phyloP scores from a whole-genome alignment of 306 rosid genomes.

The Citrullus mucosospermus region DNA sequence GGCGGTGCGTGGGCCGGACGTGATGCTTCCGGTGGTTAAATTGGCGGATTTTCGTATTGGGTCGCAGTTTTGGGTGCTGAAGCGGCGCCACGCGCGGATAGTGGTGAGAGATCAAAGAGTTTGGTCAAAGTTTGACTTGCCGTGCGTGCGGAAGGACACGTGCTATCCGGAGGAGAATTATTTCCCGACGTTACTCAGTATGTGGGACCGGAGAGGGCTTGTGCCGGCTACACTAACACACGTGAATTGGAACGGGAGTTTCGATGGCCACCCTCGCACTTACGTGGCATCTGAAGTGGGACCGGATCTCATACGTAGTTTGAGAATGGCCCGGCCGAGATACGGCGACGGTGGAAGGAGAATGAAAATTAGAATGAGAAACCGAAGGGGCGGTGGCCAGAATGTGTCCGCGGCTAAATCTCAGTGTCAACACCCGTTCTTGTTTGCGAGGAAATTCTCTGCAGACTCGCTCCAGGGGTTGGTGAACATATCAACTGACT shows the following conservation, averaged over 20 bases:
- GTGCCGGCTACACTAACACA: slow-evolving; percentile 65
- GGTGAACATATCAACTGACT: slow-evolving; percentile 34
- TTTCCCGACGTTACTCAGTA: slow-evolving; percentile 59
- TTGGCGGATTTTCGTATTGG: slow-evolving; percentile 49
- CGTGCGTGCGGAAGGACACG: slow-evolving; percentile 31
- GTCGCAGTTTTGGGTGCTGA: slow-evolving; percentile 66
- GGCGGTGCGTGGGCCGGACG: slow-evolving; percentile 57
- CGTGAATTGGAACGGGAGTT: slow-evolving; percentile 43
- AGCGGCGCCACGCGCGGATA: slow-evolving; percentile 53
- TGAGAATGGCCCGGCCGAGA: slow-evolving; percentile 29
- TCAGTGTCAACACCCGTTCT: slow-evolving; percentile 29
- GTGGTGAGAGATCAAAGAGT: slow-evolving; percentile 28
- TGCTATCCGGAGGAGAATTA: slow-evolving; percentile 68
- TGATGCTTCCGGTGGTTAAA: slow-evolving; percentile 48
- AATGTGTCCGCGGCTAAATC: neutral
- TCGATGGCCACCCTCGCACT: slow-evolving; percentile 52
- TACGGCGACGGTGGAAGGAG: slow-evolving; percentile 32
- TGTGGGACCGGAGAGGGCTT: slow-evolving; percentile 38
- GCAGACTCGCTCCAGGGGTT: slow-evolving; percentile 29
- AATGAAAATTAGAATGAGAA: neutral
- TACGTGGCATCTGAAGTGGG: slow-evolving; percentile 31
- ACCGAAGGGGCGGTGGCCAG: slow-evolving; percentile 1
- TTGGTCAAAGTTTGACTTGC: slow-evolving; percentile 44
- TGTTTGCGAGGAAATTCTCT: slow-evolving; percentile 55
- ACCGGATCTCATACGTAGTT: slow-evolving; percentile 17